Percentiles rank a stretch among this genome's conserved stretches.
phyloP scores from a whole-genome alignment of 164 flowering plant species.

The Berberis thunbergii region DNA sequence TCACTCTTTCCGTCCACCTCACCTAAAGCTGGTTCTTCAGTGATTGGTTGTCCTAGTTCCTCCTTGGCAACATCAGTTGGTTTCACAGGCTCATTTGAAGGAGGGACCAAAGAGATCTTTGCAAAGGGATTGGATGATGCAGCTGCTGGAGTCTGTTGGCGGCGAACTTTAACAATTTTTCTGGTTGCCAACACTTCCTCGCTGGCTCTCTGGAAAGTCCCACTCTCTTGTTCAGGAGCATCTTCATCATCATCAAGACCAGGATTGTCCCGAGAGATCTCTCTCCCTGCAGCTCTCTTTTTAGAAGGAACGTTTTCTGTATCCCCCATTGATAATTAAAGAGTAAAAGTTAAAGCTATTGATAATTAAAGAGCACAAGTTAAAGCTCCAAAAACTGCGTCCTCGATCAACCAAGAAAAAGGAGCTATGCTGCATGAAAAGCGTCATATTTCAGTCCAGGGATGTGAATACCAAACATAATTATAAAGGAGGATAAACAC shows the following conservation, averaged over 20 bases:
- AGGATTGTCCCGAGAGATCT: conserved; percentile 70
- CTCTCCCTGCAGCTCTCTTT: conserved; percentile 85
- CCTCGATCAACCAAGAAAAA: not conserved
- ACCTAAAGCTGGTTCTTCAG: conserved; percentile 20
- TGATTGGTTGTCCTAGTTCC: conserved; percentile 11
- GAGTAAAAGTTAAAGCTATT: not conserved
- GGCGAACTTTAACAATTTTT: conserved; percentile 87
- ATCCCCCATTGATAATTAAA: conserved; percentile 45
- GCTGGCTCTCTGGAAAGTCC: conserved; percentile 82
- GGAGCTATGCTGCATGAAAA: not conserved
- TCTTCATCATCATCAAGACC: conserved; percentile 83
- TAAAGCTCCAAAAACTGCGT: not conserved
- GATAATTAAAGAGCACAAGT: not conserved
- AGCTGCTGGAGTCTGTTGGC: conserved; percentile 36
- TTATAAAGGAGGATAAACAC: not conserved
- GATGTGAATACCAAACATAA: not conserved
- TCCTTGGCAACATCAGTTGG: conserved; percentile 18
- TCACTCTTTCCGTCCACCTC: conserved; percentile 19
- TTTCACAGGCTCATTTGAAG: conserved; percentile 18
- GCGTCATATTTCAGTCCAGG: not conserved
- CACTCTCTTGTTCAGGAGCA: conserved; percentile 49
- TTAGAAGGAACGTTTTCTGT: conserved; percentile 65
- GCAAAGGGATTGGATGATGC: conserved; percentile 85
- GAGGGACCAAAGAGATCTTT: conserved; percentile 48
- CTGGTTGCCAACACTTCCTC: conserved; percentile 82